Percentiles rank a stretch among this genome's conserved stretches.
Conservation (phyloP, 371 early-diverging fungal genomes). For the Capniomyces stellatus region DNA sequence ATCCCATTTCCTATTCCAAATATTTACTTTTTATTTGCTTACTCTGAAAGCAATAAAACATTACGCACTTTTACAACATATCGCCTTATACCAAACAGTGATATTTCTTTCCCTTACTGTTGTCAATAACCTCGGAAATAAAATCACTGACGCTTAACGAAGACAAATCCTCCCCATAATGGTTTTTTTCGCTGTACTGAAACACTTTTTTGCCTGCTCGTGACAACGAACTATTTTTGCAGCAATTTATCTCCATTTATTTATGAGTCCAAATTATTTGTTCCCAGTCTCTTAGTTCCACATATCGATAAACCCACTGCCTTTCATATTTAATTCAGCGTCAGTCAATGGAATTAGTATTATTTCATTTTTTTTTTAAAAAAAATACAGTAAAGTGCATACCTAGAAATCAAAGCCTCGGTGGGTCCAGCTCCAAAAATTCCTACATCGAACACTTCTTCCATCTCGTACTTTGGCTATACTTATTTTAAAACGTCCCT, state of each 20-base stretch:
- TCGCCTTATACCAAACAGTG: too few species aligned
- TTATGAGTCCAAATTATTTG: neutral
- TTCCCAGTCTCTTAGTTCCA: neutral
- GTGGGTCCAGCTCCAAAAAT: neutral
- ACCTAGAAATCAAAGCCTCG: neutral
- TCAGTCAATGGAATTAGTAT: neutral
- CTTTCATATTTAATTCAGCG: neutral
- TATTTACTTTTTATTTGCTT: too few species aligned
- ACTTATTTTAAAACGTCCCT: too few species aligned
- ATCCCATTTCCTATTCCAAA: too few species aligned
- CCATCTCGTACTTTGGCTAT: too few species aligned
- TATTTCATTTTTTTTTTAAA: neutral
- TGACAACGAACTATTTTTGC: neutral
- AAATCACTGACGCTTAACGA: neutral
- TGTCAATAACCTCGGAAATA: too few species aligned
- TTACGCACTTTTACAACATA: too few species aligned
- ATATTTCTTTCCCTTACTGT: too few species aligned
- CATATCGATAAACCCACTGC: neutral
- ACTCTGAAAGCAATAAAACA: too few species aligned
- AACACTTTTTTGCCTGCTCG: constrained; percentile 1
- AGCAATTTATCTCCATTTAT: neutral
- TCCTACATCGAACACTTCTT: neutral
- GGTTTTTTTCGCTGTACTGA: neutral
- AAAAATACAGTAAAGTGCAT: neutral
- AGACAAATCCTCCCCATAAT: neutral